Percentiles rank a stretch among this genome's conserved stretches.
Conservation (phyloP, 306 rosid species). For the Quercus agrifolia region DNA sequence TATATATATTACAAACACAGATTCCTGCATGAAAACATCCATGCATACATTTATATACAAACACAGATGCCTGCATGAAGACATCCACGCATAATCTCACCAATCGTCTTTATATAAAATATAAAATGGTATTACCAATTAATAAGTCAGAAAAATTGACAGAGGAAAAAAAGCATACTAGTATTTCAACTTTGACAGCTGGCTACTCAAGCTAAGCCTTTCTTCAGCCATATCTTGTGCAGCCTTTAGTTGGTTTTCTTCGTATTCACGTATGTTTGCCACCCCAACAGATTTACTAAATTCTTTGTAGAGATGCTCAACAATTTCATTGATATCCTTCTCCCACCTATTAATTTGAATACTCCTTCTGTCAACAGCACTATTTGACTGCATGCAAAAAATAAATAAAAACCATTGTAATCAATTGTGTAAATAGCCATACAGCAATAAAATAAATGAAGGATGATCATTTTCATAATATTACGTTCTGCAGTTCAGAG, state of each 20-base stretch:
- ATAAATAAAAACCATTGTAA: slow-evolving; percentile 3
- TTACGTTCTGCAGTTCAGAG: slow-evolving; percentile 80
- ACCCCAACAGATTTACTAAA: slow-evolving; percentile 94
- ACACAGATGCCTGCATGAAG: neutral
- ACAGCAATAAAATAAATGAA: slow-evolving; percentile 2
- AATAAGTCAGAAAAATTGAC: neutral
- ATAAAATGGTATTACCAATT: neutral
- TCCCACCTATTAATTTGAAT: slow-evolving; percentile 64
- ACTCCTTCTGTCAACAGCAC: slow-evolving; percentile 60
- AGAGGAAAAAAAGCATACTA: slow-evolving; percentile 55
- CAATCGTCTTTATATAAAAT: neutral
- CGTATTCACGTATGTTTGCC: slow-evolving; percentile 95
- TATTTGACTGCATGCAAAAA: slow-evolving; percentile 50
- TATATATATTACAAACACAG: neutral
- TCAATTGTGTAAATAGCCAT: slow-evolving; percentile 19
- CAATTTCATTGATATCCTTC: slow-evolving; percentile 85
- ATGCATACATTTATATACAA: neutral
- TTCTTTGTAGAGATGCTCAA: slow-evolving; percentile 75
- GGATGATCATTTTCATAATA: slow-evolving; percentile 15
- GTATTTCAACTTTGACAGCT: slow-evolving; percentile 85
- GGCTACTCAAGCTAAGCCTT: slow-evolving; percentile 87
- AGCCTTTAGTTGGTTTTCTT: slow-evolving; percentile 84
- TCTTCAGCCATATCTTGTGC: slow-evolving; percentile 92
- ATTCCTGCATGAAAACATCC: neutral
- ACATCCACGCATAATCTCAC: neutral